Evolutionary conservation across 805 yeast species (phyloP).

Genomic region (Suhomyces xylopsoci): DNA sequence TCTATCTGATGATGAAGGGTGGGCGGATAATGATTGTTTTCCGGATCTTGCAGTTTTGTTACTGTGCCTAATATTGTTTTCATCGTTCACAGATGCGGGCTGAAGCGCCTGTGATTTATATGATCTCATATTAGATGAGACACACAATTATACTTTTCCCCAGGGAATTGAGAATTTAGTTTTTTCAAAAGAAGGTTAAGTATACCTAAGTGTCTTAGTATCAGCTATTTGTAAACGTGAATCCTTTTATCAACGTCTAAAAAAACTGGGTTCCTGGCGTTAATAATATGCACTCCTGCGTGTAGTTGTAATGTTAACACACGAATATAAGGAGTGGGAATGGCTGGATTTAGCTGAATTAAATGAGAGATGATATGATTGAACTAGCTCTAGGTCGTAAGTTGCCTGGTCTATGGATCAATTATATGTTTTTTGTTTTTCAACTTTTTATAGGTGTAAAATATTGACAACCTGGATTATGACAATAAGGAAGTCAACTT

Average conservation of each 20-base stretch:
- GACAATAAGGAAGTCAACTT: not conserved
- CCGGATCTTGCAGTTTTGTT: conserved; percentile 1
- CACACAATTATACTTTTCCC: not conserved
- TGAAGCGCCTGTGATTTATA: conserved; percentile 1
- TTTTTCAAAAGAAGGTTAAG: not conserved
- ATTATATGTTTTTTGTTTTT: not conserved
- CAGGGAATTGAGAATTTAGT: not conserved
- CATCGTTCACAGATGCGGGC: conserved; percentile 5
- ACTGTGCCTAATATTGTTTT: conserved; percentile 6
- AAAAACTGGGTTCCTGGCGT: not conserved
- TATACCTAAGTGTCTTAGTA: not conserved
- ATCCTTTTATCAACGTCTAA: not conserved
- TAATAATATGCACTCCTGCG: conserved; percentile 3
- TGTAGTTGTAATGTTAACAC: conserved; percentile 5
- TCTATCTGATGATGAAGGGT: conserved; percentile 7
- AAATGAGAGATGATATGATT: not conserved
- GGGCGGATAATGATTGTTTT: not conserved
- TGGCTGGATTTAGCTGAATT: not conserved
- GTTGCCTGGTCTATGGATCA: not conserved
- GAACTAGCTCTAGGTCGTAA: not conserved
- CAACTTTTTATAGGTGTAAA: not conserved
- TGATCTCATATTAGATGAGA: not conserved
- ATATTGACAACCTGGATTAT: not conserved
- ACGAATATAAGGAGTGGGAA: not conserved
- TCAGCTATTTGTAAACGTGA: not conserved